These are phyloP conservation scores for Pythium guiyangense DNA, from an alignment of 352 stramenopile species.

Conservation along the genomic window DNA sequence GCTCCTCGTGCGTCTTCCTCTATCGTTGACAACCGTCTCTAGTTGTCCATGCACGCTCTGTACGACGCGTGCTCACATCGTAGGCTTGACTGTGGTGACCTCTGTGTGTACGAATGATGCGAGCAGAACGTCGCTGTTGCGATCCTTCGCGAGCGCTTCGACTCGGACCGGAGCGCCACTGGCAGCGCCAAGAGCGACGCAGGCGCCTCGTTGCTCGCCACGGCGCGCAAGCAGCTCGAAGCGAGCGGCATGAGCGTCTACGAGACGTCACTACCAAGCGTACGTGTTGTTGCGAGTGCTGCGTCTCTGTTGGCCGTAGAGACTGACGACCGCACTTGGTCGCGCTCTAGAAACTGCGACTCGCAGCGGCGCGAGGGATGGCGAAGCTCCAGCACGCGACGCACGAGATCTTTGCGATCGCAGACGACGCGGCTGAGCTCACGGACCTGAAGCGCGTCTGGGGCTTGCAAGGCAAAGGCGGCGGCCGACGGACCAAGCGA, in stretches of 20 bases:
- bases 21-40: background rate
- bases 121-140: slow-evolving; percentile 51
- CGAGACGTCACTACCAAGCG: slow-evolving; percentile 35
- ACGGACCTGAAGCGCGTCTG: slow-evolving; percentile 48
- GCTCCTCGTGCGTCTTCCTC: slow-evolving; percentile 25
- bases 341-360: slow-evolving; percentile 33
- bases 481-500: background rate
- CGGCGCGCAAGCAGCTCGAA: slow-evolving; percentile 55
- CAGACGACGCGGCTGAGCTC: slow-evolving; percentile 38
- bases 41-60: background rate
- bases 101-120: background rate
- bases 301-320: background rate
- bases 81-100: background rate
- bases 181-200: background rate
- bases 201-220: slow-evolving; percentile 36
- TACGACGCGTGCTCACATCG: no score
- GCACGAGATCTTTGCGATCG: slow-evolving; percentile 24
- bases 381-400: slow-evolving; percentile 40
- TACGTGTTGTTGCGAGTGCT: slow-evolving; percentile 7
- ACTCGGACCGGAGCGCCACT: slow-evolving; percentile 16
- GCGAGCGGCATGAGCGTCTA: slow-evolving; percentile 38
- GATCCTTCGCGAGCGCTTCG: slow-evolving; percentile 62
- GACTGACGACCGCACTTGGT: background rate
- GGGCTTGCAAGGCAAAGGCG: slow-evolving; percentile 24
- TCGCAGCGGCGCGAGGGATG: slow-evolving; percentile 26